A percentile compares a stretch with the other conserved stretches of the same genome.
Conservation (phyloP, 345 rosid species). For the Eucalyptus sp. region DNA sequence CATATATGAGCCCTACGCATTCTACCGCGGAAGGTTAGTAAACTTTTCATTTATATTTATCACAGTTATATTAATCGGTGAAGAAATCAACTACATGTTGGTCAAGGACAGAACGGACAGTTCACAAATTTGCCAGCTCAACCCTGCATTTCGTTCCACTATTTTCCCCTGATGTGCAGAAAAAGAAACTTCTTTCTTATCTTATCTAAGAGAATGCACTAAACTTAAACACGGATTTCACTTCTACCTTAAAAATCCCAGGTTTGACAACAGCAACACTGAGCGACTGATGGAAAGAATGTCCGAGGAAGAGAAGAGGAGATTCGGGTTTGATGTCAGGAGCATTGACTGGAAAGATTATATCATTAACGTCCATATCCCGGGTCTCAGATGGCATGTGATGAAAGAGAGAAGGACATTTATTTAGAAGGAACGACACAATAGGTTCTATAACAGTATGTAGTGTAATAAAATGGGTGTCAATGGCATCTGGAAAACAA, state of each 20-base stretch:
- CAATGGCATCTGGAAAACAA: neutral
- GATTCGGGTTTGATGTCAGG: slow-evolving; percentile 60
- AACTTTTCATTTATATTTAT: too few relatives aligned
- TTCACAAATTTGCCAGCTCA: neutral
- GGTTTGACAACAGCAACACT: slow-evolving; percentile 84
- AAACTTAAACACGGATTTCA: neutral
- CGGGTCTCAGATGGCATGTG: slow-evolving; percentile 66
- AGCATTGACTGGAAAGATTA: slow-evolving; percentile 72
- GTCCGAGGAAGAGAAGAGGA: slow-evolving; percentile 67
- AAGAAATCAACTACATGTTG: neutral
- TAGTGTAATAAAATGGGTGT: neutral
- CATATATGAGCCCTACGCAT: slow-evolving; percentile 81
- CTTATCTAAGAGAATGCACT: neutral
- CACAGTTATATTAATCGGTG: neutral
- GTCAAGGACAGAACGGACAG: too few relatives aligned
- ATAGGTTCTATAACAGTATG: neutral
- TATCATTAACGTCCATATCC: slow-evolving; percentile 51
- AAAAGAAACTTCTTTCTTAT: neutral
- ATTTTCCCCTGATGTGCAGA: neutral
- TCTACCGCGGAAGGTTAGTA: slow-evolving; percentile 75
- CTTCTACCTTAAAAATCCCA: slow-evolving; percentile 1
- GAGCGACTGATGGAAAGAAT: slow-evolving; percentile 56
- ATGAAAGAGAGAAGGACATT: slow-evolving; percentile 23
- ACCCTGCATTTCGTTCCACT: neutral
- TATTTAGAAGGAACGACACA: neutral